phyloP scores from a whole-genome alignment of 768 basidiomycete genomes.

The Gloeostereum incarnatum region DNA sequence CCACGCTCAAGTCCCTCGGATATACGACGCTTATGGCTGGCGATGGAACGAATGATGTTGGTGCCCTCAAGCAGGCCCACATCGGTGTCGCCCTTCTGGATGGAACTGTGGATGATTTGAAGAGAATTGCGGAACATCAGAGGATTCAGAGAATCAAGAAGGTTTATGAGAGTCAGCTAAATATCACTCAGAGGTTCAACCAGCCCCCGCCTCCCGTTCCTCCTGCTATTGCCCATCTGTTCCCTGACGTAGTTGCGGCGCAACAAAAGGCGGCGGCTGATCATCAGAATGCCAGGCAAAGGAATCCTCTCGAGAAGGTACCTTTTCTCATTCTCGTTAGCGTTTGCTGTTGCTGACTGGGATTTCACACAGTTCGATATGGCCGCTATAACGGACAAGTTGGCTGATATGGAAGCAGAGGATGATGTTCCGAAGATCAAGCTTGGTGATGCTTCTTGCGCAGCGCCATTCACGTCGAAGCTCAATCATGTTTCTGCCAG shows the following conservation, averaged over 20 bases:
- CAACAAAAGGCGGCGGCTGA: constrained; percentile 74
- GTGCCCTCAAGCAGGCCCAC: constrained; percentile 96
- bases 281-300: constrained; percentile 55
- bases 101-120: constrained; percentile 83
- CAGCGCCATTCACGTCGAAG: constrained; percentile 98
- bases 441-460: constrained; percentile 97
- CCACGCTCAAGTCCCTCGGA: constrained; percentile 80
- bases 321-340: constrained; percentile 10
- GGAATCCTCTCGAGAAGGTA: constrained; percentile 90
- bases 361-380: constrained; percentile 59
- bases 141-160: constrained; percentile 87
- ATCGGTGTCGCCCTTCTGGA: constrained; percentile 92
- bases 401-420: constrained; percentile 92
- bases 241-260: constrained; percentile 86
- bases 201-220: constrained; percentile 94
- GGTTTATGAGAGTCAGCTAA: constrained; percentile 94
- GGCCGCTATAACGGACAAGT: constrained; percentile 67
- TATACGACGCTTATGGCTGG: constrained; percentile 97
- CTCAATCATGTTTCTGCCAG: constrained; percentile 95
- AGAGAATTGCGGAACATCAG: constrained; percentile 91
- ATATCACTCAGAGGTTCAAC: constrained; percentile 81
- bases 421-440: constrained; percentile 97
- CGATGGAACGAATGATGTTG: constrained; percentile 98
- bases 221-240: constrained; percentile 73
- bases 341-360: constrained; percentile 24